Evolutionary conservation across 139 green algal genomes (phyloP), one percentile per base, ranked within the genome.

Genomic region (Picochlorum sp.): DNA sequence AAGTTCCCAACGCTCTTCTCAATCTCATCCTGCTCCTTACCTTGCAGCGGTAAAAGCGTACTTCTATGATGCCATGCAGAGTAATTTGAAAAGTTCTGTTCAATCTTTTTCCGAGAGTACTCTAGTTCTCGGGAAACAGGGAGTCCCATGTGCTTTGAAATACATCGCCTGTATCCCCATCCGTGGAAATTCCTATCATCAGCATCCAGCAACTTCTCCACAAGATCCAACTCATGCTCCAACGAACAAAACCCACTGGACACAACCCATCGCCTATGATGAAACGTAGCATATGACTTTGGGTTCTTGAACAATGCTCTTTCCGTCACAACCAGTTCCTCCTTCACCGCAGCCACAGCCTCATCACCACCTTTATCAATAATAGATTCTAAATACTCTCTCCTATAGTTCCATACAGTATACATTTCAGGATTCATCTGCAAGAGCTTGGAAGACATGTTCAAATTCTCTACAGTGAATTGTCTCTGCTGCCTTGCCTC

Each of bases 1-100:
- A 54, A 20, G 15, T 54, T 20, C 47, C 18, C 47, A 9, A 13
- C n/a, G 16, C 18, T 20, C 47, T 54, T 54, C n/a, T 54, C 18
- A 26, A 37, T 26, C 38, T 47, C 44, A 47, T 57, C 34, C 30
- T 47, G 15, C 7, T 52, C 66, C 45, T 65, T 77, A 31, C 44
- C 51, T 13, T n/a, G n/a, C 2, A 30, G 34, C 26, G 73, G 77
- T 51, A 96, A 80, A 68, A 95, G 74, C 7, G 77, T 80, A 52
- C 81, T 91, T 3, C 90, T 81, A 62, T 87, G 84, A 81, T 98
- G 92, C 92, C 92, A 98, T 2, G 92, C 93, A 3, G 83, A 94
- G 76, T 97, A 98, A 78, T 98, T 98, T 68, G 67, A 86, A 73
- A 98, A 98, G 75, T 98, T 96, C n/a, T 89, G 62, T n/a, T 88